Evolutionary conservation across 129 eudicot species (phyloP), one percentile per base, ranked within the genome.

Genomic region (Rutidosis leptorrhynchoides): DNA sequence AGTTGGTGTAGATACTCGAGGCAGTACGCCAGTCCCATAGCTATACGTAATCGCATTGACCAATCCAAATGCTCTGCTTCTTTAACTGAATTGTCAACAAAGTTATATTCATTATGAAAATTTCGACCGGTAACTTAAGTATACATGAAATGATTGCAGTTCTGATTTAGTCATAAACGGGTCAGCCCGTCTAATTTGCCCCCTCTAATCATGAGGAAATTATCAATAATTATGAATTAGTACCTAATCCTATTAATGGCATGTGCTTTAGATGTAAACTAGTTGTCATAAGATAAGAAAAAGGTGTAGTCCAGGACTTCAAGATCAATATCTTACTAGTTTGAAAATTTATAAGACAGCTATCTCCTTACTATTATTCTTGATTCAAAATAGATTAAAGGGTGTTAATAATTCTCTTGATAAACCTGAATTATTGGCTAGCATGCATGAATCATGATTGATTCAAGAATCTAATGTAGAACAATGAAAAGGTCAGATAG

Each of bases 1-100:
- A 87, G 81, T 62, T 84, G 82, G 89, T 90, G 97, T 74, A 90
- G 81, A 66, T 87, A 75, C 65, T 90, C 95, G 17, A 90, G 91
- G 76, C 95, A 90, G 62, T 87, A 90, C 55, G 90, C 87, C 37
- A 82, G 77, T 42, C 97, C 97, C 95, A 87, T 84, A 23, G 86
- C 83, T 78, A 87, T 74, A 52, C 95, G 81, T 65, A 87, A 21
- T 30, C 97, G 83, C 58, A 63, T 84, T 32, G 65, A 60, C 97
- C 97, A 87, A 69, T 90, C 92, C 73, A 90, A 76, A 73, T 76
- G 95, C 52, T 90, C 97, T 0, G 95, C 83, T 87, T 90, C 97
- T 68, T 74, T 74, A 53, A 82, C 97, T 90, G 80, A 76, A 83
- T 48, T 49, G 30, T 40, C 23, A 56, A 65, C 29, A 33, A 17